Percentiles rank a stretch among this genome's conserved stretches.
Evolutionary conservation across 192 early-diverging fungal genomes (phyloP).

Genomic region (Coemansia sp.): DNA sequence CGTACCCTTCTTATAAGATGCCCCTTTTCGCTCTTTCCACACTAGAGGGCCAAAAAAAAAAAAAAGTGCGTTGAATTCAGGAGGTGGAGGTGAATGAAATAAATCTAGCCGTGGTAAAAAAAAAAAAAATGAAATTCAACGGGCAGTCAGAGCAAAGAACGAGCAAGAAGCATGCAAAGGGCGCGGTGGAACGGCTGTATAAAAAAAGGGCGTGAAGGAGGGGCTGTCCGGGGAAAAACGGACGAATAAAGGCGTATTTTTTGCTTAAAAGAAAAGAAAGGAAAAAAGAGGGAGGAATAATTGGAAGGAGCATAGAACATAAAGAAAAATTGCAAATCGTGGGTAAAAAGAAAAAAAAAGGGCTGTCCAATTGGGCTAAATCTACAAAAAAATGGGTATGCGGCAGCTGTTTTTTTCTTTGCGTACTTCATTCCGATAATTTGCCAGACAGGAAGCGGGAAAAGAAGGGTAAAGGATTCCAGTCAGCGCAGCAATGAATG

Average conservation of each 20-base stretch:
- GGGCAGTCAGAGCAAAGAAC: not conserved
- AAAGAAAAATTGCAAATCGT: not conserved
- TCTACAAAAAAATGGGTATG: not conserved
- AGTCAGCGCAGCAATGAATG: not conserved
- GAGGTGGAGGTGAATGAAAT: not conserved
- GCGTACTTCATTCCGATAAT: too few relatives aligned
- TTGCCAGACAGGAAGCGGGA: too few relatives aligned
- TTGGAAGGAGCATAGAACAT: constrained; percentile 2
- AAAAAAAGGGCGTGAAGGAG: too few relatives aligned
- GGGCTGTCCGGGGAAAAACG: not conserved
- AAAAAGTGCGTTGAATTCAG: constrained; percentile 5
- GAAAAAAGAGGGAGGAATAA: too few relatives aligned
- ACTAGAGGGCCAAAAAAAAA: too few relatives aligned
- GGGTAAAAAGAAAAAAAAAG: not conserved
- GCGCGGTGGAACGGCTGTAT: not conserved
- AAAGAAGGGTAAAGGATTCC: too few relatives aligned
- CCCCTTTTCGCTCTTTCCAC: constrained; percentile 3
- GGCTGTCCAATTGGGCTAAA: not conserved
- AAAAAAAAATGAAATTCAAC: not conserved
- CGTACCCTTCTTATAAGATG: constrained; percentile 2
- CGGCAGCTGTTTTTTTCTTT: not conserved
- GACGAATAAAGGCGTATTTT: not conserved
- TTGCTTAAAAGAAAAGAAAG: not conserved
- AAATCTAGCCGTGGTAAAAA: constrained; percentile 8
- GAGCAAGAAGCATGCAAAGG: not conserved